Evolutionary conservation across 1,284 basidiomycete species (phyloP).

Genomic region (Tylopilus orsonianus): DNA sequence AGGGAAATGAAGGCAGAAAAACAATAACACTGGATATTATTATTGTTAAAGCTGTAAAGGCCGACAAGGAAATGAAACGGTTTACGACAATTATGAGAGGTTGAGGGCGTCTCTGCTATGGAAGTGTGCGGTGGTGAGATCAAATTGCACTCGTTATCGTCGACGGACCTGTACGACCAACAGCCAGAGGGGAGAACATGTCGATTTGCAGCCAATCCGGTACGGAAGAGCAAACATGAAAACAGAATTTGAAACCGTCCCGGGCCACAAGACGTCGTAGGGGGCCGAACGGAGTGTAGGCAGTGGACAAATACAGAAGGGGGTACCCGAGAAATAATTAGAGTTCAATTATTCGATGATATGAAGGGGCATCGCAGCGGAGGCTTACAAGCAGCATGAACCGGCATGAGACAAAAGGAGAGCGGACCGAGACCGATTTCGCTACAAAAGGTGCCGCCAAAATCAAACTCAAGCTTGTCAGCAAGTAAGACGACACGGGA

Average conservation of each 20-base stretch:
- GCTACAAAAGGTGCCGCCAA: neutral
- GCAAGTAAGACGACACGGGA: slow-evolving; percentile 4
- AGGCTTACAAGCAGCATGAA: slow-evolving; percentile 7
- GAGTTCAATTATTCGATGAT: slow-evolving; percentile 29
- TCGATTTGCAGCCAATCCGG: neutral
- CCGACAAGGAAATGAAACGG: slow-evolving; percentile 5
- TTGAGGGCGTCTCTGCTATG: slow-evolving; percentile 14
- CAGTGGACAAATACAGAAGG: slow-evolving; percentile 13
- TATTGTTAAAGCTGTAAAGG: slow-evolving; percentile 17
- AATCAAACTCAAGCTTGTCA: slow-evolving; percentile 25
- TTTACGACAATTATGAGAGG: slow-evolving; percentile 26
- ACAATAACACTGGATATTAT: slow-evolving; percentile 2
- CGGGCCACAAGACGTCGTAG: slow-evolving; percentile 3
- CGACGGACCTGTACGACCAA: slow-evolving; percentile 1
- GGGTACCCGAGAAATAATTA: slow-evolving; percentile 12
- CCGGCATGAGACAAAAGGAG: slow-evolving; percentile 10
- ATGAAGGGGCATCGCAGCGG: slow-evolving; percentile 22
- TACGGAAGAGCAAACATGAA: neutral
- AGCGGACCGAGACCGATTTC: slow-evolving; percentile 7
- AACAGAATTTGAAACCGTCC: slow-evolving; percentile 10
- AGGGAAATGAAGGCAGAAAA: slow-evolving; percentile 6
- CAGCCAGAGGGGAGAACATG: too few relatives aligned
- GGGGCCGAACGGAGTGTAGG: neutral
- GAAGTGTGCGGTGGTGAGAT: slow-evolving; percentile 9
- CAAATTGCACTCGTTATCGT: slow-evolving; percentile 11